Base-by-base conservation (phyloP, 257 asterid species). In the Agastache rugosa region DNA sequence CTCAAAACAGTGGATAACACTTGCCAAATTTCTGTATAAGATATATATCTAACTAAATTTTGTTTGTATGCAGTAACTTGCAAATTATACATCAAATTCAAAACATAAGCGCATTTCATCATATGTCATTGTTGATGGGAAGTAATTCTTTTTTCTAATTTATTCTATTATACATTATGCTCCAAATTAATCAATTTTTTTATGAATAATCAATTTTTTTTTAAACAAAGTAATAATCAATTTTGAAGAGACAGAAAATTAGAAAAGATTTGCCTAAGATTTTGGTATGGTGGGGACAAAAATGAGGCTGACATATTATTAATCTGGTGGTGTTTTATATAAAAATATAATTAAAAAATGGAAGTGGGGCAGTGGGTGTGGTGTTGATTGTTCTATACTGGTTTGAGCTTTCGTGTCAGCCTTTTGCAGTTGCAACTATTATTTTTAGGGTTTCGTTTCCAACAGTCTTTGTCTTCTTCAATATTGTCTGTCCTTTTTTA, bases 371-470 rank as follows among this genome's bases (percentile, higher is more conserved):
- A 17, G 54, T 20, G 16, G 23, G 27, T 66, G 66, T 60, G 81
- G 69, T 73, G 69, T 54, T 80, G 81, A 83, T 79, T 83, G 83
- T 77, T 82, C 76, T 72, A 75, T 66, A 42, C 42, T 44, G 75
- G 70, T 70, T 71, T 54, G 78, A 56, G 70, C 74, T 73, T 76
- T 79, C 51, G 50, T 61, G 74, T 75, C 83, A 78, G 85, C 69
- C 78, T 80, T 70, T 78, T 60, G 56, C 76, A 71, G 54, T 35
- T 20, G 63, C 27, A 27, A 27, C 19, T 6, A 45, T 58, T 22
- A 50, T 69, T 76, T 73, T 29, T 78, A 71, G 81, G 82, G 71
- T 72, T 79, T 79, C 71, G 67, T 44, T 68, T 77, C 63, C 54
- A 58, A 69, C 66, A 51, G 70, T 71, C 56, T 31, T 48, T 53